Evolutionary conservation across 2,329 filamentous ascomycete species (phyloP).

Genomic region (Epichloe festucae): DNA sequence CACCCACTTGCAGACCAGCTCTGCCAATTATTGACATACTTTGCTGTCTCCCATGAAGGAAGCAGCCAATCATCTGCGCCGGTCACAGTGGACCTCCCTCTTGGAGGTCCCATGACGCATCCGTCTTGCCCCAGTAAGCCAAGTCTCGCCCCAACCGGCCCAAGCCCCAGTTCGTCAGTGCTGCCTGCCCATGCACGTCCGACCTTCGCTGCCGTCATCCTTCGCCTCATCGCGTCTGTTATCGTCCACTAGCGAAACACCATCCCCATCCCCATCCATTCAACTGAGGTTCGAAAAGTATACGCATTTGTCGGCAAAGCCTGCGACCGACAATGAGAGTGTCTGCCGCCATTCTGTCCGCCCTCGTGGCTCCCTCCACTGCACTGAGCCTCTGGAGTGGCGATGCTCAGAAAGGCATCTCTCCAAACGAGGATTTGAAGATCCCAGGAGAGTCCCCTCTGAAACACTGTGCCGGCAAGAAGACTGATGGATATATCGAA

Average conservation of each 20-base stretch:
- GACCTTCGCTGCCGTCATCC: conserved; percentile 2
- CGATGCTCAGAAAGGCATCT: conserved; percentile 21
- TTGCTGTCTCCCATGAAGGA: not conserved
- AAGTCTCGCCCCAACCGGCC: conserved; percentile 10
- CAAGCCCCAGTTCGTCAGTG: not conserved
- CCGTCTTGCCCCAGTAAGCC: not conserved
- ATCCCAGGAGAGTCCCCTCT: conserved; percentile 82
- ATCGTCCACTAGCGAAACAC: not conserved
- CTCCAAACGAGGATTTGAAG: conserved; percentile 39
- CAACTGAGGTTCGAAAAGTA: not conserved
- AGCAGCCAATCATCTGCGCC: not conserved
- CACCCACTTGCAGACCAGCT: not conserved
- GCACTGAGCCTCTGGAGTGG: conserved; percentile 29
- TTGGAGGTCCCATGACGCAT: conserved; percentile 24
- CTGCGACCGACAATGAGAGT: conserved; percentile 18
- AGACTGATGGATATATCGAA: conserved; percentile 54
- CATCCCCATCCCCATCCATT: not conserved
- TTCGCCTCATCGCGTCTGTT: not conserved
- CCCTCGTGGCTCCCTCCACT: conserved; percentile 31
- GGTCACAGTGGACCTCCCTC: not conserved
- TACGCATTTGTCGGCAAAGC: not conserved
- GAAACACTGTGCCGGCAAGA: conserved; percentile 57
- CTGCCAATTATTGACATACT: not conserved
- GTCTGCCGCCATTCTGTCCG: conserved; percentile 31
- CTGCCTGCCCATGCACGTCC: not conserved